Evolutionary conservation across 331 rosid species (phyloP), one percentile per base, ranked within the genome.

Genomic region (Pyrus hybrid): DNA sequence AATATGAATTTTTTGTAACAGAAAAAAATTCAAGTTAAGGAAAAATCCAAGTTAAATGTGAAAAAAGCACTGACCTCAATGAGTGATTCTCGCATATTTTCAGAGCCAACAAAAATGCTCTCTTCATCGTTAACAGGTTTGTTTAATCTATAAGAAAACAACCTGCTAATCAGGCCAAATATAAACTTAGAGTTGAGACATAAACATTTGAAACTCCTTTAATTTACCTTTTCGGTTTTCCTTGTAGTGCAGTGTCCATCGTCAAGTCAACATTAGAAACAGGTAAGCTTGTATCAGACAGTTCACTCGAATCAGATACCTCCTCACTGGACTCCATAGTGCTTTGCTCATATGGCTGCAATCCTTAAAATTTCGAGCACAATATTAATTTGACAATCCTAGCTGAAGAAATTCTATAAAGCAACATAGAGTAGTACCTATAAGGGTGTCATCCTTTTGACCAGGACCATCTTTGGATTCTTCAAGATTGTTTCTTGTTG

Each of bases 161-260:
- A 58, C 61, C 10, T 54, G 68, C 47, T 63, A 84, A 81, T 45
- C 30, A 67, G 66, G 79, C 63, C 60, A 65, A 30, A 23, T 30
- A 73, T 58, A 63, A 57, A 71, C 68, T 58, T 65, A 65, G 53
- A 37, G 67, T 79, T 26, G 29, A 22, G 82, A 74, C 62, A 69
- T 35, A 72, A 35, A 61, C 71, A 70, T 62, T n/a, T 21, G 35
- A 79, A 67, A 45, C 32, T 22, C 77, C 75, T 23, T 78, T 35
- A 21, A 22, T 32, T 49, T 66, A 94, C 99, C 91, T 80, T 85
- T 80, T 79, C 32, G 99, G 93, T 84, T 84, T 94, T 84, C 90
- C 95, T 65, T 73, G 83, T 43, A 89, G 68, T 33, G 91, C 77
- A 82, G 87, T 91, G 80, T 85, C 87, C 16, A 25, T 65, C n/a